Base-by-base conservation (phyloP, 192 early-diverging fungal genomes). In the Backusella parvicylindrica region DNA sequence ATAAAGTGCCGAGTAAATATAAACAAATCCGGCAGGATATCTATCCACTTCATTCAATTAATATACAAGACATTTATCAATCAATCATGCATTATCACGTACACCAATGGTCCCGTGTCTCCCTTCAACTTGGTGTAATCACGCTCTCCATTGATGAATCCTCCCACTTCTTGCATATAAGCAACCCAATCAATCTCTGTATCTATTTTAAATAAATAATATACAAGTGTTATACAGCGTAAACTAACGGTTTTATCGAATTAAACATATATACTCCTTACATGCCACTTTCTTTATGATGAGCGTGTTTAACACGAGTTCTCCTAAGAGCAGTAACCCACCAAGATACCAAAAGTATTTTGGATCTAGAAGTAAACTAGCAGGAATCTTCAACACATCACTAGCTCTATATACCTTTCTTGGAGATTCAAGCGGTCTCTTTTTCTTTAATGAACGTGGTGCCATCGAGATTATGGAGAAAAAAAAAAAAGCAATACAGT, bases 101-200 rank as follows among this genome's bases (percentile, higher is more conserved):
- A 93, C 84, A 99, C 97, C 41, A 98, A 79, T 4, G 96, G 97
- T 2, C 97, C 97, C 4, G 97, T 99, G 60, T 94, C 93, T 26
- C 97, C 97, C 18, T 81, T 71, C 35, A 99, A 78, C 31, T 90
- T 89, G 18, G 73, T 33, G 68, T 99, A 99, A 77, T 97, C 90
- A 13, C 90, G 88, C 77, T 99, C 94, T 6, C 97, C 97, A 4
- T 76, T 66, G 0, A 95, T 71, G 75, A 95, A 95, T 28, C 89
- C 89, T 6, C 75, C 79, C 0, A 97, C 92, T 83, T 99, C 87
- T 79, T 98, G 94, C 96, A 99, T 97, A 73, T 99, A 99, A 12
- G 97, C 91, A 18, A 78, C 84, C 95, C 95, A 99, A 84, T 99
- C 97, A 73, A 99, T 99, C 79, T 99, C 95, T 2, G 97, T 97